Evolutionary conservation across 169 alveolate species (phyloP), one percentile per base, ranked within the genome.

Genomic region (Plasmodium sp.): DNA sequence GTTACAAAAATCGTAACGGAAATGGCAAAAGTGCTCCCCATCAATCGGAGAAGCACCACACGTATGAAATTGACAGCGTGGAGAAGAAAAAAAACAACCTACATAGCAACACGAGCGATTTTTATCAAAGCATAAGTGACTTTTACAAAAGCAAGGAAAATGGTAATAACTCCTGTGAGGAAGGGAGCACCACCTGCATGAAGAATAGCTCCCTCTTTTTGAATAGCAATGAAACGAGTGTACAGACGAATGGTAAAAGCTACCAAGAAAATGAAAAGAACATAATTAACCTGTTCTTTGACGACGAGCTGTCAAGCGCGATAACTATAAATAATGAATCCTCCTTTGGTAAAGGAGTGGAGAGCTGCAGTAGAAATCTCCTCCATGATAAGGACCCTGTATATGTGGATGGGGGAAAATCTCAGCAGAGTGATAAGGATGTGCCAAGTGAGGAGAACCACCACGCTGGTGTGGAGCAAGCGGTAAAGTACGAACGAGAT

Each of bases 221-320:
- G 16, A 80, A 80, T 73, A 90, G 94, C 58, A 90, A 90, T 80
- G 94, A 80, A 79, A 90, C 91, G 9, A 58, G 36, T 14, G 58
- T 90, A 90, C n/a, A 58, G 18, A 33, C 83, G 39, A 90, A 80
- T 80, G 41, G 67, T 56, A 80, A 22, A 14, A 81, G 5, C 5
- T 43, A 62, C 33, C 94, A 79, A 12, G 58, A 79, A 34, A 90
- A 67, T 31, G 83, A 72, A 27, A 27, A 90, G 72, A 90, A 90
- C 51, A 27, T 90, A 56, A 90, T 82, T 81, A 75, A 72, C 77
- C 83, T 92, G 27, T 92, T 62, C 83, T 81, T 81, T 54, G 95
- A 92, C 74, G 95, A 92, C 36, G 95, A 92, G 58, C 58, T 92
- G 51, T 45, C 95, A 16, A 81, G 67, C 58, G 95, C 92, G n/a